These are phyloP conservation scores for Centaurea solstitialis DNA, from an alignment of 129 eudicot genomes.

Conservation along the genomic window DNA sequence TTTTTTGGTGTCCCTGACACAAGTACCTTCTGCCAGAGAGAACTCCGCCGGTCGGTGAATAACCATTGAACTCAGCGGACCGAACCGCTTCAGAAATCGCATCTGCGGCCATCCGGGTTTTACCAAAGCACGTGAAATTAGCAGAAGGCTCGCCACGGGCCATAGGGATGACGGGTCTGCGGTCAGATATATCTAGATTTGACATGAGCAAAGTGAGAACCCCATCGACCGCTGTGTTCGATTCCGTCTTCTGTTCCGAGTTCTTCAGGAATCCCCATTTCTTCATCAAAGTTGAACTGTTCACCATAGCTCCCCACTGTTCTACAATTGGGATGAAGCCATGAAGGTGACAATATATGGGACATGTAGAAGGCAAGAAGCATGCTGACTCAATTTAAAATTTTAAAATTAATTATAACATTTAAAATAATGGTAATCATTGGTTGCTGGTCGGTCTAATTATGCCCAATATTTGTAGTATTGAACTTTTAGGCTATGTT, in stretches of 20 bases:
- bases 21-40: slow-evolving; percentile 51
- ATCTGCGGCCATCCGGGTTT: slow-evolving; percentile 42
- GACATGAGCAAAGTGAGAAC: slow-evolving; percentile 34
- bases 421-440: background rate
- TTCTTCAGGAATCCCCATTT: slow-evolving; percentile 42
- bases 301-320: slow-evolving; percentile 25
- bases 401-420: background rate
- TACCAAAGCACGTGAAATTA: slow-evolving; percentile 47
- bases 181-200: slow-evolving; percentile 37
- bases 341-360: background rate
- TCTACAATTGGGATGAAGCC: background rate
- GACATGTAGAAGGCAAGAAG: background rate
- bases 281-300: slow-evolving; percentile 13
- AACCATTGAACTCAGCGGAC: slow-evolving; percentile 54
- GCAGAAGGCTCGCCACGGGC: slow-evolving; percentile 62
- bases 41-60: slow-evolving; percentile 50
- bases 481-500: background rate
- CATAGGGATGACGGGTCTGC: slow-evolving; percentile 43
- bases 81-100: slow-evolving; percentile 54
- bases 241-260: slow-evolving; percentile 17
- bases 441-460: background rate
- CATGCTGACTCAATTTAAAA: background rate
- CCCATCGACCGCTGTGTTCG: slow-evolving; percentile 36
- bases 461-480: background rate
- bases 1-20: no score